A percentile compares a stretch with the other conserved stretches of the same genome.
These are phyloP conservation scores for Neurospora sp. DNA, from an alignment of 495 filamentous ascomycete species.

Conservation along the genomic window DNA sequence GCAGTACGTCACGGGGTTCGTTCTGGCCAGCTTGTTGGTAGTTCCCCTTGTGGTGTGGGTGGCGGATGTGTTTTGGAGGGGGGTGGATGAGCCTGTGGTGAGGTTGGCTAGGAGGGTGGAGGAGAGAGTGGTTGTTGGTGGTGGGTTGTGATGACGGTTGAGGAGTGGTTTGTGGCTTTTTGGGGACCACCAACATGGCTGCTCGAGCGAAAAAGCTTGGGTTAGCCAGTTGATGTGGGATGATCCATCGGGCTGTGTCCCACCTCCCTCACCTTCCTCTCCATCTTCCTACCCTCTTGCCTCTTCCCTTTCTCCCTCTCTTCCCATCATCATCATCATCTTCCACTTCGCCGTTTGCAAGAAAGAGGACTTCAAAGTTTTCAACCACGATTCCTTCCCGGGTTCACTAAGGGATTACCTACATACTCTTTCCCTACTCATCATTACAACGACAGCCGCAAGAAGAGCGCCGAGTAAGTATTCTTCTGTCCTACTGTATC, in stretches of 20 bases:
- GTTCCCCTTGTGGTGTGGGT: slow-evolving; percentile 33
- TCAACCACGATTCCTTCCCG: not conserved
- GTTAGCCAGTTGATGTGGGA: not conserved
- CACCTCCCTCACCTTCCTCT: not conserved
- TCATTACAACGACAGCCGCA: not conserved
- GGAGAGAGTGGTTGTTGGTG: slow-evolving; percentile 3
- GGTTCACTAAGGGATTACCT: not conserved
- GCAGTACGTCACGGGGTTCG: slow-evolving; percentile 23
- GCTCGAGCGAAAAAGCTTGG: not conserved
- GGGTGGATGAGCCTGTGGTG: slow-evolving; percentile 35
- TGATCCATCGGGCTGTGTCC: not conserved
- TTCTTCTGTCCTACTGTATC: not conserved
- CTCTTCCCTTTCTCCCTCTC: not conserved
- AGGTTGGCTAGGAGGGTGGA: slow-evolving; percentile 36
- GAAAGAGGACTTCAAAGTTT: not conserved
- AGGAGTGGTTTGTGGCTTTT: not conserved
- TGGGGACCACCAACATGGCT: not conserved
- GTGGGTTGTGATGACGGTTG: not conserved
- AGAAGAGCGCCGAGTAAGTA: not conserved
- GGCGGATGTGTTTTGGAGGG: slow-evolving; percentile 36
- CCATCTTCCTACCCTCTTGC: not conserved
- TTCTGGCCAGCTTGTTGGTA: slow-evolving; percentile 22
- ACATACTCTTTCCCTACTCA: not conserved
- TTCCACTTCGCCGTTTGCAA: not conserved
- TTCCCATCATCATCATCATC: not conserved